phyloP scores from a whole-genome alignment of 768 basidiomycete species.

The Candolleomyces eurysporus region DNA sequence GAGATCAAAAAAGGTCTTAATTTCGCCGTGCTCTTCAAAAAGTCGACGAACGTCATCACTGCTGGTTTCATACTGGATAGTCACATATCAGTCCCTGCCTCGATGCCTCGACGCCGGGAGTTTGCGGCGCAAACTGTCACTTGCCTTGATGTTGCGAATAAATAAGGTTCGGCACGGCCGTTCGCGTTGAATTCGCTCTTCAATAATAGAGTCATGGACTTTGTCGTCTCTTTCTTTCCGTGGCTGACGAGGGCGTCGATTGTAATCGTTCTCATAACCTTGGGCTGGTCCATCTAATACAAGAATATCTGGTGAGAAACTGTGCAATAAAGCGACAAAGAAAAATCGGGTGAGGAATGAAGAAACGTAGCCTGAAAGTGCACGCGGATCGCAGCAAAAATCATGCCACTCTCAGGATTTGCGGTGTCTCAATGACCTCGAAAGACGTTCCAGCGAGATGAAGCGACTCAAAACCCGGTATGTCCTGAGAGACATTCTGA shows the following conservation, averaged over 20 bases:
- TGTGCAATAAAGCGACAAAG: constrained; percentile 32
- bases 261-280: constrained; percentile 53
- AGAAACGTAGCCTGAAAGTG: constrained; percentile 44
- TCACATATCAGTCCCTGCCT: constrained; percentile 2
- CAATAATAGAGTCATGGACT: constrained; percentile 87
- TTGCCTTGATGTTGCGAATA: constrained; percentile 97
- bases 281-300: constrained; percentile 57
- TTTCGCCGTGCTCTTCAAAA: constrained; percentile 93
- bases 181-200: constrained; percentile 92
- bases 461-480: not conserved
- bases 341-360: constrained; percentile 37
- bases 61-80: constrained; percentile 77
- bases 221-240: constrained; percentile 86
- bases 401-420: constrained; percentile 6
- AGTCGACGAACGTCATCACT: constrained; percentile 79
- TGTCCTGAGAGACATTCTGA: constrained; percentile 5
- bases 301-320: constrained; percentile 50
- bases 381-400: constrained; percentile 34
- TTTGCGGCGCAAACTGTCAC: constrained; percentile 26
- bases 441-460: not conserved
- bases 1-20: constrained; percentile 96
- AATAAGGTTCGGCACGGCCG: constrained; percentile 94
- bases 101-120: not conserved
- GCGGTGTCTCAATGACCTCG: not conserved
- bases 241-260: constrained; percentile 43